A percentile compares a stretch with the other conserved stretches of the same genome.
Evolutionary conservation across 345 rosid species (phyloP).

Genomic region (Ceriops decandra): DNA sequence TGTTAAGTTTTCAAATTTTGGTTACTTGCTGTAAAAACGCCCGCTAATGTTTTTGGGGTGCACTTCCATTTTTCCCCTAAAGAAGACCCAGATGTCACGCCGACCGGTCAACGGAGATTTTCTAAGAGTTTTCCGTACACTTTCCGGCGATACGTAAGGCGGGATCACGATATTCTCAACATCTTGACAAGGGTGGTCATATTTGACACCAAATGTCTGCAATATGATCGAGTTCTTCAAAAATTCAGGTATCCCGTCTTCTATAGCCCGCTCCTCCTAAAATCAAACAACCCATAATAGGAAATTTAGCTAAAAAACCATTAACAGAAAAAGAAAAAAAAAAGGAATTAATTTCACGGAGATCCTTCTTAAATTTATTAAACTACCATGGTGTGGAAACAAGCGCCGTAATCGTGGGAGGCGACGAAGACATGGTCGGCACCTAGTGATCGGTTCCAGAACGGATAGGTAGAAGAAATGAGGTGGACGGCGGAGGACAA

Average conservation of each 20-base stretch:
- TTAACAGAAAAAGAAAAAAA: neutral
- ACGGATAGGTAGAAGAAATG: conserved; percentile 52
- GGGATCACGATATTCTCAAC: conserved; percentile 82
- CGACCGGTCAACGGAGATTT: conserved; percentile 38
- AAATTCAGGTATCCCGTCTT: conserved; percentile 77
- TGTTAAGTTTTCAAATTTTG: neutral
- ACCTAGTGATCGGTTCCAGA: conserved; percentile 80
- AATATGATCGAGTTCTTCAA: conserved; percentile 72
- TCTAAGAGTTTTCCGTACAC: conserved; percentile 40
- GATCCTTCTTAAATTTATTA: neutral
- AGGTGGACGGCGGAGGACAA: conserved; percentile 56
- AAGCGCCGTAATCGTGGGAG: conserved; percentile 89
- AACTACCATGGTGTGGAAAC: conserved; percentile 87
- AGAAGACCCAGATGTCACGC: conserved; percentile 81
- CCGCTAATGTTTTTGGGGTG: conserved; percentile 92
- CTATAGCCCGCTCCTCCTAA: conserved; percentile 78
- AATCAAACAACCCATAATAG: neutral
- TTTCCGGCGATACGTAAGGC: conserved; percentile 70
- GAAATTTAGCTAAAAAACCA: neutral
- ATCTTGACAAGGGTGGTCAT: conserved; percentile 83
- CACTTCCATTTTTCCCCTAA: conserved; percentile 96
- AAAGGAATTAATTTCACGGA: too few relatives aligned
- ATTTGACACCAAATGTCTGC: conserved; percentile 85
- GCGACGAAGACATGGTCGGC: conserved; percentile 90
- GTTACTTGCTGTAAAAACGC: conserved; percentile 88